A percentile compares a stretch with the other conserved stretches of the same genome.
Evolutionary conservation across 306 rosid species (phyloP).

Genomic region (Inga oerstediana): DNA sequence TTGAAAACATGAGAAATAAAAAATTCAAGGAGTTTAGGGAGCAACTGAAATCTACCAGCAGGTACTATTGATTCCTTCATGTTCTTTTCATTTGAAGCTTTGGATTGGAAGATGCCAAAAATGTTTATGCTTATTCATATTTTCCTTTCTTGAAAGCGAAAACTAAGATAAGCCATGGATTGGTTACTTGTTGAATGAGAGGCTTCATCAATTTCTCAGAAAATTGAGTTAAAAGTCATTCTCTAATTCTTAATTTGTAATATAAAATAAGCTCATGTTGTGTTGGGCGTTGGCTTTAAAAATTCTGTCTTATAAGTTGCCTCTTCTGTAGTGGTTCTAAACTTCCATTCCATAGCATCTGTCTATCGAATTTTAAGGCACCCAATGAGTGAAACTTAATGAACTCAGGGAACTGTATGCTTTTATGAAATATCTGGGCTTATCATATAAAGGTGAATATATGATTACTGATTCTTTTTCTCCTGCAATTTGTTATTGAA

Average conservation of each 20-base stretch:
- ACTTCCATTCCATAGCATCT: background rate
- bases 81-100: background rate
- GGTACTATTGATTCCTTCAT: constrained; percentile 35
- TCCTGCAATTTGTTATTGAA: background rate
- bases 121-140: background rate
- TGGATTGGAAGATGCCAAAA: background rate
- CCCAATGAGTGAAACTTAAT: background rate
- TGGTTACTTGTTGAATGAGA: background rate
- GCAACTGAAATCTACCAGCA: constrained; percentile 66
- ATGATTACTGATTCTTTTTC: background rate
- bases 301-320: background rate
- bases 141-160: background rate
- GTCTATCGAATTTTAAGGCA: background rate
- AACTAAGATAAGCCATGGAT: background rate
- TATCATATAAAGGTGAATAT: background rate
- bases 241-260: background rate
- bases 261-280: background rate
- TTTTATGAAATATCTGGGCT: background rate
- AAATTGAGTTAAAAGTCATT: background rate
- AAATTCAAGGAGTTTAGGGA: constrained; percentile 93
- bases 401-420: background rate
- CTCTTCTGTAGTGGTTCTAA: background rate
- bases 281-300: background rate
- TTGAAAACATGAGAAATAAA: constrained; percentile 92
- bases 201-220: background rate